These are phyloP conservation scores for Pyrenophora tritici-repentis DNA, from an alignment of 2,329 filamentous ascomycete genomes.

Conservation along the genomic window DNA sequence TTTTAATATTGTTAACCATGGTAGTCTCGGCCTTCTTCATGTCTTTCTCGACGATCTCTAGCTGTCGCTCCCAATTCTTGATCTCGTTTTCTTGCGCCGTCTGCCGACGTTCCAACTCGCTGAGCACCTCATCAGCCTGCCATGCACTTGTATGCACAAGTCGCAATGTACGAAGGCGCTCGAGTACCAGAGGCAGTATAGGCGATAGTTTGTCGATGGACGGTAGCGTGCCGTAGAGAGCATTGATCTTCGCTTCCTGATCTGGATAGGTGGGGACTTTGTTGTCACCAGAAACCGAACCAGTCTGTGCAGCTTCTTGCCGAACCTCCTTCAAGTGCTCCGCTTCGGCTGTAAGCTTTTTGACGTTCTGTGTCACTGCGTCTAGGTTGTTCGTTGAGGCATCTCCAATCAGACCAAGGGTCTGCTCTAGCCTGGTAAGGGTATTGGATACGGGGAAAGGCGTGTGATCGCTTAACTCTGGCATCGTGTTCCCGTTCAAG, in stretches of 20 bases:
- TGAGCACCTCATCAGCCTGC: constrained; percentile 75
- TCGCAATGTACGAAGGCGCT: constrained; percentile 80
- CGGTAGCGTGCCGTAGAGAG: constrained; percentile 84
- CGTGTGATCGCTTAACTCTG: constrained; percentile 59
- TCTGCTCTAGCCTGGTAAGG: constrained; percentile 78
- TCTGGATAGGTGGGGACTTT: constrained; percentile 59
- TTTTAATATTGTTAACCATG: constrained; percentile 78
- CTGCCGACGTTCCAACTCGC: constrained; percentile 78
- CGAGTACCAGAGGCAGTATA: constrained; percentile 80
- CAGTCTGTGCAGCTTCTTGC: constrained; percentile 29
- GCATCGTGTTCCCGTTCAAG: constrained; percentile 70
- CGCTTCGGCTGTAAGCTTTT: constrained; percentile 72
- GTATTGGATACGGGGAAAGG: constrained; percentile 76
- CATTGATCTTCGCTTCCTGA: constrained; percentile 84
- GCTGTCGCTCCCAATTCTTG: constrained; percentile 79
- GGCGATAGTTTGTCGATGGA: constrained; percentile 87
- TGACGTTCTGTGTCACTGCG: constrained; percentile 70
- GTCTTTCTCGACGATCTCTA: constrained; percentile 77
- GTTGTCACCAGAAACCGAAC: constrained; percentile 12
- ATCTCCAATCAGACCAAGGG: constrained; percentile 75
- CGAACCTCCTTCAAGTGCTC: constrained; percentile 67
- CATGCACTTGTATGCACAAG: constrained; percentile 87
- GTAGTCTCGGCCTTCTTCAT: constrained; percentile 71
- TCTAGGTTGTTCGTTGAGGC: constrained; percentile 75
- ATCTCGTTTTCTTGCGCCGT: constrained; percentile 82